Conservation (phyloP, 2,329 filamentous ascomycete genomes). For the Venturia nashicola region DNA sequence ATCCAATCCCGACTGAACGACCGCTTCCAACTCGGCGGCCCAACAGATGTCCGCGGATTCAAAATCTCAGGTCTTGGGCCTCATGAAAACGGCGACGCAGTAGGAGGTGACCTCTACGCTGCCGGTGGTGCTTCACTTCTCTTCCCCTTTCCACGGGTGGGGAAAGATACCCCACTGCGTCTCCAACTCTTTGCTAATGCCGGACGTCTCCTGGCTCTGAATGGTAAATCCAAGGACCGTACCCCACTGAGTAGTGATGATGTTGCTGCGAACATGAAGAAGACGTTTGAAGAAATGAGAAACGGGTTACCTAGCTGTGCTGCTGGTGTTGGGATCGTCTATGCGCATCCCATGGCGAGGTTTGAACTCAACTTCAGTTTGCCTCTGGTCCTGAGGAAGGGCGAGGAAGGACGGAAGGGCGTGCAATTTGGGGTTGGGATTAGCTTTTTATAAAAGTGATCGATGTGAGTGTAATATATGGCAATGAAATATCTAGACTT, state of each 20-base stretch:
- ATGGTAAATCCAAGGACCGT: slow-evolving; percentile 31
- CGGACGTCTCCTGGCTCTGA: slow-evolving; percentile 69
- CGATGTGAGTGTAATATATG: not conserved
- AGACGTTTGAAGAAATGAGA: slow-evolving; percentile 56
- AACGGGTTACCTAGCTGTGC: slow-evolving; percentile 69
- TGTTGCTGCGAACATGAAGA: slow-evolving; percentile 42
- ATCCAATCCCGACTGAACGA: slow-evolving; percentile 76
- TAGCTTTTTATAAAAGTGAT: slow-evolving; percentile 66
- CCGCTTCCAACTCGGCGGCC: slow-evolving; percentile 87
- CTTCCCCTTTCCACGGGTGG: slow-evolving; percentile 69
- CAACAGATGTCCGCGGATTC: slow-evolving; percentile 91
- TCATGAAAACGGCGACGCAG: slow-evolving; percentile 70
- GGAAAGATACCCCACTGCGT: slow-evolving; percentile 71
- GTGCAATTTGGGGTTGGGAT: slow-evolving; percentile 93
- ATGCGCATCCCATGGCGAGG: slow-evolving; percentile 82
- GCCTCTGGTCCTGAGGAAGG: slow-evolving; percentile 66
- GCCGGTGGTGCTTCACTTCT: slow-evolving; percentile 80
- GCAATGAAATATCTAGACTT: not conserved
- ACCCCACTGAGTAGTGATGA: slow-evolving; percentile 36
- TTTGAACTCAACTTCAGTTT: slow-evolving; percentile 95
- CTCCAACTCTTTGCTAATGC: slow-evolving; percentile 88
- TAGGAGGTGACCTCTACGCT: slow-evolving; percentile 85
- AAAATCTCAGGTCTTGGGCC: slow-evolving; percentile 80
- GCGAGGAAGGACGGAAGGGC: slow-evolving; percentile 83
- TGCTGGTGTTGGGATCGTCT: slow-evolving; percentile 81